Evolutionary conservation across 139 green algal species (phyloP).

Genomic region (Pseudopediastrum boryanum): DNA sequence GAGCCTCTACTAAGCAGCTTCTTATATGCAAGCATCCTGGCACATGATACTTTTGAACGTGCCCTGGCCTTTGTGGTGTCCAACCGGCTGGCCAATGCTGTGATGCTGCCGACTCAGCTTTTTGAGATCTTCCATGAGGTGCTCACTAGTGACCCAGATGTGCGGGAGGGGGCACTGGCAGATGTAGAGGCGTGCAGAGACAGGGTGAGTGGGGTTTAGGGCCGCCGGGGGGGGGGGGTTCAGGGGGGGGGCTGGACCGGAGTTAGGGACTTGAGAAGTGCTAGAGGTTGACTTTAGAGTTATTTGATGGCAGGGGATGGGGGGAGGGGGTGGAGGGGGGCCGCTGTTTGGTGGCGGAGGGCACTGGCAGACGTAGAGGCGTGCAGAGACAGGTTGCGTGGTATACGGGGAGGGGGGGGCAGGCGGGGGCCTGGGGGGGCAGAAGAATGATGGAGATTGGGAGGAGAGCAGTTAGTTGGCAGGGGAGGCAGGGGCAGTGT

Average conservation of each 20-base stretch:
- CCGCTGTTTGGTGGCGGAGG: conserved; percentile 43
- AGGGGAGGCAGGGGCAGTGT: too few species aligned
- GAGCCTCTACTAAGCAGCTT: conserved; percentile 93
- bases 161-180: conserved; percentile 57
- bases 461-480: too few species aligned
- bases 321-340: too few species aligned
- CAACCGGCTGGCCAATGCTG: conserved; percentile 90
- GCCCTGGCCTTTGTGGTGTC: conserved; percentile 92
- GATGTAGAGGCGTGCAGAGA: conserved; percentile 75
- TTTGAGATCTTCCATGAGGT: conserved; percentile 87
- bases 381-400: conserved; percentile 63
- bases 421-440: background rate
- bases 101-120: conserved; percentile 93
- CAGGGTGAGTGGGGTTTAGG: conserved; percentile 49
- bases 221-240: background rate
- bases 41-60: conserved; percentile 83
- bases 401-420: background rate
- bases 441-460: too few species aligned
- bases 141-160: conserved; percentile 45
- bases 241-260: background rate
- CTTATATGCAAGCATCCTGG: conserved; percentile 93
- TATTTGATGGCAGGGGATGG: too few species aligned
- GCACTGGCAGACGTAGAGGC: conserved; percentile 74
- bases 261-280: too few species aligned
- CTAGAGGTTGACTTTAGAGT: too few species aligned